Conservation (phyloP, 257 asterid genomes). For the Solanum bulbocastanum region DNA sequence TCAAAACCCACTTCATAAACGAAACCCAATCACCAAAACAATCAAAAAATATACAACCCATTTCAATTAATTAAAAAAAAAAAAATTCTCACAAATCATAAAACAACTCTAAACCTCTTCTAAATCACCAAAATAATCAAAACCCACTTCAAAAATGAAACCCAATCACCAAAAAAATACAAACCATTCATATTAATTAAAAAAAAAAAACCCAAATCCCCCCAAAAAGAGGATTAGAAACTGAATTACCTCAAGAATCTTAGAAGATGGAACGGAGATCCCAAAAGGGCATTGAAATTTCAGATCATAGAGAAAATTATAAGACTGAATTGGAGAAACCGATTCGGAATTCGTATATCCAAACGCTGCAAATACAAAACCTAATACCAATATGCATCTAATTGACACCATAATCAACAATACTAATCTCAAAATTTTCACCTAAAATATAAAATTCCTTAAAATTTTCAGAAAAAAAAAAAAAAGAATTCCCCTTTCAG, state of each 20-base stretch:
- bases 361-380: neutral
- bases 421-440: neutral
- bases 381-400: neutral
- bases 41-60: neutral
- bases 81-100: neutral
- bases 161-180: neutral
- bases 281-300: neutral
- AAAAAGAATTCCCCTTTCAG: neutral
- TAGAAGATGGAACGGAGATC: conserved; percentile 1
- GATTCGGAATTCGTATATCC: neutral
- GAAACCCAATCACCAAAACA: neutral
- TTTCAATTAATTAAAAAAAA: neutral
- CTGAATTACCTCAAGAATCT: neutral
- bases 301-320: neutral
- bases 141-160: neutral
- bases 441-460: neutral
- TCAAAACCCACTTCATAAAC: neutral
- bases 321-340: neutral
- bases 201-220: neutral
- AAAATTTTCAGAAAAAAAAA: neutral
- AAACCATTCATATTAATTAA: neutral
- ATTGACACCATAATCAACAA: neutral
- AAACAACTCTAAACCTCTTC: neutral
- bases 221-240: neutral
- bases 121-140: neutral